Evolutionary conservation across 116 monocot species (phyloP).

Genomic region (Papilionanthe hybrid): DNA sequence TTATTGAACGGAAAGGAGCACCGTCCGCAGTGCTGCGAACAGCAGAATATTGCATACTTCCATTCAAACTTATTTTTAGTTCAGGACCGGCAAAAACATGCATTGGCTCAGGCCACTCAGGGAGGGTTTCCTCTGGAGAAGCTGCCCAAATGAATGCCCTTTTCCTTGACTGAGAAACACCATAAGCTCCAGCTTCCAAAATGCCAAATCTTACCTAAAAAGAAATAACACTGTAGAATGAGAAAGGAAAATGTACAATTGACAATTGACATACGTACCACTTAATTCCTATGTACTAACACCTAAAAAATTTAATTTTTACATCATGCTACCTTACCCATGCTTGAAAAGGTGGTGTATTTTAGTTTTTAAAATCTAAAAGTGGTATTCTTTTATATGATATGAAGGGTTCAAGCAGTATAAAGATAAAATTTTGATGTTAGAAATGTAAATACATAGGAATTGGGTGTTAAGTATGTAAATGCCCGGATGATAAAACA

Average conservation of each 20-base stretch:
- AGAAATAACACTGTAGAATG: neutral
- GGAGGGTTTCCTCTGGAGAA: slow-evolving; percentile 77
- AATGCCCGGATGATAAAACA: neutral
- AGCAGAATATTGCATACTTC: slow-evolving; percentile 52
- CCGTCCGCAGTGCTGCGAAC: slow-evolving; percentile 73
- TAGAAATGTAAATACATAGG: too few relatives aligned
- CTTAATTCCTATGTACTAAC: too few relatives aligned
- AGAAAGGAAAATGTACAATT: too few relatives aligned
- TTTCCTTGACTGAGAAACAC: slow-evolving; percentile 95
- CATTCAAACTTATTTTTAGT: slow-evolving; percentile 62
- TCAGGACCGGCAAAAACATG: slow-evolving; percentile 91
- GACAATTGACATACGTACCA: too few relatives aligned
- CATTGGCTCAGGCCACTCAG: slow-evolving; percentile 98
- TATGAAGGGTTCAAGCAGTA: too few relatives aligned
- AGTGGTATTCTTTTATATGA: too few relatives aligned
- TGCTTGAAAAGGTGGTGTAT: too few relatives aligned
- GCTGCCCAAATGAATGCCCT: slow-evolving; percentile 99
- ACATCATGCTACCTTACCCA: too few relatives aligned
- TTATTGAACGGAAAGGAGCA: slow-evolving; percentile 88
- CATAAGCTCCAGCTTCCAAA: slow-evolving; percentile 91
- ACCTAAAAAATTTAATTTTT: too few relatives aligned
- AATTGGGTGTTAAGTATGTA: too few relatives aligned
- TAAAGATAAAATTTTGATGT: too few relatives aligned
- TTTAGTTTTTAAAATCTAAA: too few relatives aligned
- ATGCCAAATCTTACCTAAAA: slow-evolving; percentile 93